Conservation (phyloP, 202 grass and related monocot species). For the Brachypodium distachyon region DNA sequence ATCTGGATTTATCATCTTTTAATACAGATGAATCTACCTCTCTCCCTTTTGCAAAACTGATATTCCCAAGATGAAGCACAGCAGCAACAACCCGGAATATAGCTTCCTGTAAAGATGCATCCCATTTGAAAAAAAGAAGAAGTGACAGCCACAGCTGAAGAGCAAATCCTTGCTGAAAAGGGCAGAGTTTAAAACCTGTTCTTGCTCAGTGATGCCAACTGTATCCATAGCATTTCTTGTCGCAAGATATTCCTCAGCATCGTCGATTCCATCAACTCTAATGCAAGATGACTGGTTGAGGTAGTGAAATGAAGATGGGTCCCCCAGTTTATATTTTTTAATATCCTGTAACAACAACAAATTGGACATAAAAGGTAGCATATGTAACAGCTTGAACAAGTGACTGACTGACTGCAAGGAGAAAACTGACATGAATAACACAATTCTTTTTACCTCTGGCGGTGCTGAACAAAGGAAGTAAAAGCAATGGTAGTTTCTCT, state of each 20-base stretch:
- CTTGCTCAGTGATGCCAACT: slow-evolving; percentile 68
- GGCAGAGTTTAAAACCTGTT: slow-evolving; percentile 57
- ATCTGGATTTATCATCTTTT: slow-evolving; percentile 88
- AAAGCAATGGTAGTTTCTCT: slow-evolving; percentile 98
- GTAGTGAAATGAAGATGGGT: slow-evolving; percentile 70
- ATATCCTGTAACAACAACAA: slow-evolving; percentile 56
- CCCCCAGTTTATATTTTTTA: slow-evolving; percentile 70
- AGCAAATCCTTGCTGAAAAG: slow-evolving; percentile 23
- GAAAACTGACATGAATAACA: neutral
- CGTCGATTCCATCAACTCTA: slow-evolving; percentile 67
- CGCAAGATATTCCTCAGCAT: slow-evolving; percentile 74
- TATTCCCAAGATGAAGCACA: slow-evolving; percentile 99
- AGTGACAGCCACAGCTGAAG: neutral
- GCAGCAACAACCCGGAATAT: slow-evolving; percentile 96
- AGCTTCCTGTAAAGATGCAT: slow-evolving; percentile 56
- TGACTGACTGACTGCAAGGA: slow-evolving; percentile 4
- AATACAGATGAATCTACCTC: slow-evolving; percentile 88
- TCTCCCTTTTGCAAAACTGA: slow-evolving; percentile 77
- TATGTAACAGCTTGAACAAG: slow-evolving; percentile 13
- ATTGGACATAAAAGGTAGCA: slow-evolving; percentile 23
- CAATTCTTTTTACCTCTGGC: slow-evolving; percentile 44
- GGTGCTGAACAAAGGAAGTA: slow-evolving; percentile 95
- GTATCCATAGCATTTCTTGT: slow-evolving; percentile 90
- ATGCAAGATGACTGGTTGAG: slow-evolving; percentile 89
- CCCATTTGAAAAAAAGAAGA: slow-evolving; percentile 21